Conservation (phyloP, 2,329 filamentous ascomycete genomes). For the Aspergillus ochraceoroseus region DNA sequence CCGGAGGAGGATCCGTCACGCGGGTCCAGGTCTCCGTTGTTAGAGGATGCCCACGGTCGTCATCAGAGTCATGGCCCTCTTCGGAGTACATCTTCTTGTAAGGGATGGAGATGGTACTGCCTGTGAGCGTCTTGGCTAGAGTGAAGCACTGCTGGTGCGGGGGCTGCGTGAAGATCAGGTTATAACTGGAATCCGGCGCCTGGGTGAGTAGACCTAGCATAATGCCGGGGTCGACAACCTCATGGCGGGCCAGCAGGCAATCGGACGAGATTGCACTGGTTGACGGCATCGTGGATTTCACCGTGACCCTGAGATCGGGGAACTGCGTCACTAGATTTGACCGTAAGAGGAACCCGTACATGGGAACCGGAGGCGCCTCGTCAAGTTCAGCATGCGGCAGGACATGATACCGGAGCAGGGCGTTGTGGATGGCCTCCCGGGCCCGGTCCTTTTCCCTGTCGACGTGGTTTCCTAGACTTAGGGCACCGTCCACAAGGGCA, state of each 20-base stretch:
- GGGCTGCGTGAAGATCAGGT: not conserved
- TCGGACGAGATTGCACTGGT: not conserved
- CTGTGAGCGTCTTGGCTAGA: not conserved
- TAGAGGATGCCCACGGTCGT: not conserved
- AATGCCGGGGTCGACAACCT: constrained; percentile 31
- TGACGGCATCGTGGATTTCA: not conserved
- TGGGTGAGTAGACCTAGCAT: constrained; percentile 23
- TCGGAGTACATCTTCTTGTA: not conserved
- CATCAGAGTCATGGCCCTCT: not conserved
- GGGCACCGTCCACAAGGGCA: constrained; percentile 44
- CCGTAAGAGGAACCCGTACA: constrained; percentile 41
- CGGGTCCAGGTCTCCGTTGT: too few species aligned
- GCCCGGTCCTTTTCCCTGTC: constrained; percentile 26
- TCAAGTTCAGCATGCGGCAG: constrained; percentile 7
- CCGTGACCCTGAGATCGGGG: constrained; percentile 36
- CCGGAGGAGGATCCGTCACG: too few species aligned
- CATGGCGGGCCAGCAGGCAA: constrained; percentile 21
- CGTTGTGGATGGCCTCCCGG: constrained; percentile 30
- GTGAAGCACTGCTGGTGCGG: constrained; percentile 5
- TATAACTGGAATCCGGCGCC: not conserved
- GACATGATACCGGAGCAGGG: constrained; percentile 6
- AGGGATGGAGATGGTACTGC: not conserved
- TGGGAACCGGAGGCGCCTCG: constrained; percentile 31
- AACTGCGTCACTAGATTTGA: constrained; percentile 37
- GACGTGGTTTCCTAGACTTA: constrained; percentile 42